phyloP scores from a whole-genome alignment of 2,329 filamentous ascomycete species.

The Tolypocladium guangdongense region DNA sequence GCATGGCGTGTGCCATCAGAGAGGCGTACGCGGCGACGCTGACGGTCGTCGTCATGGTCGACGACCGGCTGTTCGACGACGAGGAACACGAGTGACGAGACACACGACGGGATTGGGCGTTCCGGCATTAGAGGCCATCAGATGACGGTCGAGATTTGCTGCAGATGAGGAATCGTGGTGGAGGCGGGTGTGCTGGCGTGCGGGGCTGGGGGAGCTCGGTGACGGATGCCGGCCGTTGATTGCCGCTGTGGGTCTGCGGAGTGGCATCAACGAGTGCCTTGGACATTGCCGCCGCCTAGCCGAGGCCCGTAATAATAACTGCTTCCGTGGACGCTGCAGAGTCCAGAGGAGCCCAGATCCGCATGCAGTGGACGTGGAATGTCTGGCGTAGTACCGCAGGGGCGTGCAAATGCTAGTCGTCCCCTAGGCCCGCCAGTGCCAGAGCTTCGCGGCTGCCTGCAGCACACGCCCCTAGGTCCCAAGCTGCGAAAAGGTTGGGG shows the following conservation, averaged over 20 bases:
- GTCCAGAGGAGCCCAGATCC: neutral
- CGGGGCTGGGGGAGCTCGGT: neutral
- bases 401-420: too few relatives aligned
- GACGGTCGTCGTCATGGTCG: conserved; percentile 59
- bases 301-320: neutral
- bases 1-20: conserved; percentile 62
- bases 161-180: too few relatives aligned
- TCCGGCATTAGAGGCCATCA: neutral
- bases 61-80: conserved; percentile 35
- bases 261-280: too few relatives aligned
- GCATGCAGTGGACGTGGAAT: neutral
- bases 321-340: neutral
- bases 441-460: neutral
- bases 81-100: conserved; percentile 19
- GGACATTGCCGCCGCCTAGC: neutral
- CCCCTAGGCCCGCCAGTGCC: too few relatives aligned
- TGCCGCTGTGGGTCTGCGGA: neutral
- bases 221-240: neutral
- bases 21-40: conserved; percentile 66
- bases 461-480: neutral
- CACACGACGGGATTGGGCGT: neutral
- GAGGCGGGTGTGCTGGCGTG: too few relatives aligned
- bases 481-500: neutral
- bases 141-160: neutral
- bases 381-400: neutral